Percentiles rank a stretch among this genome's conserved stretches.
Conservation (phyloP, 345 rosid genomes). For the Acer yangbiense region DNA sequence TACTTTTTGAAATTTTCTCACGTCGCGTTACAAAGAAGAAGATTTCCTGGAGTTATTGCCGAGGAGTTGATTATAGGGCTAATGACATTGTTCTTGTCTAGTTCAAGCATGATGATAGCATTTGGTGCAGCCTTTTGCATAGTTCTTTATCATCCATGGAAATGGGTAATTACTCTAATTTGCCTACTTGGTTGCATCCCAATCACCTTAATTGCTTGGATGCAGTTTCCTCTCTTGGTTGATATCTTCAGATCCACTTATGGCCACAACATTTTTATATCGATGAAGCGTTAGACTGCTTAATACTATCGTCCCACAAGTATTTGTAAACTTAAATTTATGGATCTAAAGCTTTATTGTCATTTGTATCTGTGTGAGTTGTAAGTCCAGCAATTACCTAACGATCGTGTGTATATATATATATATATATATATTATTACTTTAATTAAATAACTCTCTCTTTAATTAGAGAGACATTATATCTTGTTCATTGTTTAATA, state of each 20-base stretch:
- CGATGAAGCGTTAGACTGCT: too few species aligned
- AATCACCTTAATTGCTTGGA: not conserved
- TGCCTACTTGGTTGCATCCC: not conserved
- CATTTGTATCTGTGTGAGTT: too few species aligned
- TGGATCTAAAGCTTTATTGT: too few species aligned
- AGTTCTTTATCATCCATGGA: not conserved
- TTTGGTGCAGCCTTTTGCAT: constrained; percentile 7
- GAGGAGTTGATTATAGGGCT: not conserved
- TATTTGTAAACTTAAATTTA: too few species aligned
- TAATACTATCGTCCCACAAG: too few species aligned
- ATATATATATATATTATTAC: too few species aligned
- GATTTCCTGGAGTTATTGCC: not conserved
- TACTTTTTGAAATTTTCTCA: not conserved
- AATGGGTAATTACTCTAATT: not conserved
- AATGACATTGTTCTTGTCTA: not conserved
- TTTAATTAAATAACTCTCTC: too few species aligned
- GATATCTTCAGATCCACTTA: not conserved
- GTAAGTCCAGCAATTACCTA: too few species aligned
- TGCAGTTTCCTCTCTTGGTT: not conserved
- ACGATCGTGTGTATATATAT: too few species aligned
- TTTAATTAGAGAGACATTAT: too few species aligned
- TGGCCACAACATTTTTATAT: not conserved
- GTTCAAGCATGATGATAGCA: not conserved
- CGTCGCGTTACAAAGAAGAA: not conserved
- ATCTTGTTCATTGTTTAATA: too few species aligned